These are phyloP conservation scores for Candida ovalis DNA, from an alignment of 805 yeast species.

Conservation along the genomic window DNA sequence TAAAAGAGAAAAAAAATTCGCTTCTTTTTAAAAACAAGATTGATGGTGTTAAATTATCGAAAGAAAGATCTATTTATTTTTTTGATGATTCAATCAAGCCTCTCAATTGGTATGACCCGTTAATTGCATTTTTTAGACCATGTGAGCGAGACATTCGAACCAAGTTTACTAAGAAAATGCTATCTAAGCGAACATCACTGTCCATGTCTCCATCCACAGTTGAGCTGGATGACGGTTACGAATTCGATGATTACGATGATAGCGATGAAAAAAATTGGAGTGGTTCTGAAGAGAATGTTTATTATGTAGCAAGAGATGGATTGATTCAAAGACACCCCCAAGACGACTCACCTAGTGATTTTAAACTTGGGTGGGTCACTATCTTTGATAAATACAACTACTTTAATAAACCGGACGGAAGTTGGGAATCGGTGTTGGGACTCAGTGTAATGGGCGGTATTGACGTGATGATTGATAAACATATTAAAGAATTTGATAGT, in stretches of 20 bases:
- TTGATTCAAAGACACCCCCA: constrained; percentile 43
- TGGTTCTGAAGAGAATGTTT: constrained; percentile 13
- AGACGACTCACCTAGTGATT: constrained; percentile 60
- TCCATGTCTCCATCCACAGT: constrained; percentile 1
- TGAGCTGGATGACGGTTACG: constrained; percentile 15
- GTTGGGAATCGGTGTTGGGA: constrained; percentile 54
- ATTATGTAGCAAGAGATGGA: constrained; percentile 54
- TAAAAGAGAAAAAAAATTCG: constrained; percentile 22
- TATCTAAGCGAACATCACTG: constrained; percentile 11
- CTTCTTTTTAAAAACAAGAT: constrained; percentile 22
- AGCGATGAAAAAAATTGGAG: constrained; percentile 12
- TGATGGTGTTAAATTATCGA: constrained; percentile 30
- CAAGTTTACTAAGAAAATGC: constrained; percentile 26
- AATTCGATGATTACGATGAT: constrained; percentile 13
- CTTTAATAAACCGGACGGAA: constrained; percentile 35
- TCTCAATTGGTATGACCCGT: constrained; percentile 26
- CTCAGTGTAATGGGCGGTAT: constrained; percentile 50
- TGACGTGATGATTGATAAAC: constrained; percentile 31
- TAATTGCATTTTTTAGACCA: constrained; percentile 27
- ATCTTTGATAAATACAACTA: constrained; percentile 44
- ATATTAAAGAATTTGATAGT: constrained; percentile 8
- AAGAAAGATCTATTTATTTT: constrained; percentile 27
- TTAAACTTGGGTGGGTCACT: constrained; percentile 63
- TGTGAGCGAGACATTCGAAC: constrained; percentile 28
- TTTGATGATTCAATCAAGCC: constrained; percentile 20